Percentiles rank a stretch among this genome's conserved stretches.
phyloP scores from a whole-genome alignment of 2,329 filamentous ascomycete genomes.

The Hysterium pulicare region DNA sequence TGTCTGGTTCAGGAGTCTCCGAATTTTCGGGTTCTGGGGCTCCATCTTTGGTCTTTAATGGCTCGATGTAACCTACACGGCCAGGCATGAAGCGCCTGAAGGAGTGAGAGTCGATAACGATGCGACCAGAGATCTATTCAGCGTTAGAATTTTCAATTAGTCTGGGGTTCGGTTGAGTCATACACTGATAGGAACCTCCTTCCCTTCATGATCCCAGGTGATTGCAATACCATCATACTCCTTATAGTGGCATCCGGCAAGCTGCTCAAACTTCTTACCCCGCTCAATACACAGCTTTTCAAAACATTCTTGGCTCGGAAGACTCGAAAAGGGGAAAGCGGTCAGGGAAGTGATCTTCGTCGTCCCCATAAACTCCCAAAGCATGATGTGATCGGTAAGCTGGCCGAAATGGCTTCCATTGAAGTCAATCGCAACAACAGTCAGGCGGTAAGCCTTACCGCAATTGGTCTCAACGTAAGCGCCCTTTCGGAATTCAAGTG shows the following conservation, averaged over 20 bases:
- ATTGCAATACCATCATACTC: constrained; percentile 44
- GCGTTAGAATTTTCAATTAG: no score
- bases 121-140: constrained; percentile 31
- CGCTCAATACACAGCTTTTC: constrained; percentile 34
- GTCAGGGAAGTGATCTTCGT: constrained; percentile 32
- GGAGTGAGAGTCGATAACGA: constrained; percentile 43
- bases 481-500: constrained; percentile 18
- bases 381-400: constrained; percentile 14
- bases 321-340: constrained; percentile 41
- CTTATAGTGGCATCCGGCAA: constrained; percentile 45
- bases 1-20: not conserved
- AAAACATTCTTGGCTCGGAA: constrained; percentile 32
- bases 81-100: no score
- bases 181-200: no score
- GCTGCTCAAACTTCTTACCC: constrained; percentile 40
- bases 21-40: not conserved
- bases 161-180: no score
- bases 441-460: constrained; percentile 20
- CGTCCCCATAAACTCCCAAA: constrained; percentile 33
- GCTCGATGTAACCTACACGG: no score
- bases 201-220: no score
- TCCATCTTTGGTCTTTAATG: no score
- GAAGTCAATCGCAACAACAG: constrained; percentile 27
- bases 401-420: constrained; percentile 30
- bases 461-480: constrained; percentile 19